Conservation (phyloP, 225 moss, liverwort and hornwort species). For the Marchantia polymorpha region DNA sequence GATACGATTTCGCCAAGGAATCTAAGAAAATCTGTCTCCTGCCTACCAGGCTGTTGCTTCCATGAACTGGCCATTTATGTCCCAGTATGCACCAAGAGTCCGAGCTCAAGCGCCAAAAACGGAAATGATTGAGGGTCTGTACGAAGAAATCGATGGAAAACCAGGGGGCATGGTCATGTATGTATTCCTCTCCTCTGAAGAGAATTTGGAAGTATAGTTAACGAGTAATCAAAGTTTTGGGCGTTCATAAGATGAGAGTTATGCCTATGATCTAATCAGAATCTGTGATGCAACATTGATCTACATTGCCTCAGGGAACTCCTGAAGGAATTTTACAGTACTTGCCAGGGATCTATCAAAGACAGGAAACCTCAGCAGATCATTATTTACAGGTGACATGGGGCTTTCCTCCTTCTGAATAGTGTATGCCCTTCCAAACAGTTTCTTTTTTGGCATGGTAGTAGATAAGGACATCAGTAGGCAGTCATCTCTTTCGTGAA, state of each 20-base stretch:
- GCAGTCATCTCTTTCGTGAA: no score
- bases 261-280: background rate
- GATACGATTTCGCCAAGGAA: no score
- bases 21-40: background rate
- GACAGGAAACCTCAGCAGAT: conserved; percentile 72
- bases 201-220: background rate
- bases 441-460: no score
- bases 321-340: conserved; percentile 58
- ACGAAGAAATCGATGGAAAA: conserved; percentile 39
- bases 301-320: conserved; percentile 54
- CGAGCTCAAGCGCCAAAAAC: conserved; percentile 72
- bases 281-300: background rate
- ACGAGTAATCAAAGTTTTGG: background rate
- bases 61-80: conserved; percentile 79
- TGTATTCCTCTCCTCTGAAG: background rate
- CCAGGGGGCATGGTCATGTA: conserved; percentile 81
- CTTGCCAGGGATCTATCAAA: conserved; percentile 31
- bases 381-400: conserved; percentile 67
- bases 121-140: conserved; percentile 89
- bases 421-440: no score
- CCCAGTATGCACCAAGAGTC: conserved; percentile 71
- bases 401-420: no score
- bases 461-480: no score
- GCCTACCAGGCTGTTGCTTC: conserved; percentile 67
- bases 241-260: background rate